These are phyloP conservation scores for Russula sp. DNA, from an alignment of 768 basidiomycete genomes.

Conservation along the genomic window DNA sequence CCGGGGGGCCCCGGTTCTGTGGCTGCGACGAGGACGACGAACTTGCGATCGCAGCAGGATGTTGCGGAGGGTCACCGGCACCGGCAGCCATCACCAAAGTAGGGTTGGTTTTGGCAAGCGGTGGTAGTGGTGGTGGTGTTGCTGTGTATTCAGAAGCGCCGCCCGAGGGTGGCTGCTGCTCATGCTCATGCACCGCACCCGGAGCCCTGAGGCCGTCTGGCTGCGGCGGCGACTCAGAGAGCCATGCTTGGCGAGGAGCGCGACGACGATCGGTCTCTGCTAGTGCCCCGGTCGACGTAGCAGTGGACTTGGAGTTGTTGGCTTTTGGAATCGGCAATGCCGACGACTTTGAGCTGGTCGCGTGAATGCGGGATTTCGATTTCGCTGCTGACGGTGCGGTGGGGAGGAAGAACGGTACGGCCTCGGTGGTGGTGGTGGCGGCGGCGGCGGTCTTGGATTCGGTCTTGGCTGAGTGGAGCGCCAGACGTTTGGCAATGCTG, in stretches of 20 bases:
- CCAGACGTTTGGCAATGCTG: conserved; percentile 6
- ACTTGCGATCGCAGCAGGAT: background rate
- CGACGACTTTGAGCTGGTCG: conserved; percentile 1
- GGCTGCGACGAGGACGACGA: background rate
- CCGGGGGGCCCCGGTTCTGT: background rate
- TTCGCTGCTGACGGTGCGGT: background rate
- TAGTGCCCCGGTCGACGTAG: background rate
- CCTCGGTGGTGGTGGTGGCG: background rate
- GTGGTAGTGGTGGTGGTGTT: background rate
- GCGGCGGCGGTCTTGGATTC: background rate
- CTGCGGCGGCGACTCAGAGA: background rate
- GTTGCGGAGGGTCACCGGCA: background rate
- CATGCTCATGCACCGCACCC: background rate
- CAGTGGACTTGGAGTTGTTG: background rate
- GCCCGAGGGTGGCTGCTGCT: background rate
- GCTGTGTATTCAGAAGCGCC: background rate
- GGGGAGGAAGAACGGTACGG: background rate
- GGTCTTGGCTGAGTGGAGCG: background rate
- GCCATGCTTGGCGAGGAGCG: too few species aligned
- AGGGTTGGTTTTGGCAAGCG: too few species aligned
- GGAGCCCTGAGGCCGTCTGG: background rate
- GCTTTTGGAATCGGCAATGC: conserved; percentile 2
- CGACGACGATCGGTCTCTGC: background rate
- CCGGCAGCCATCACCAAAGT: too few species aligned
- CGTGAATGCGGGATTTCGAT: background rate